phyloP scores from a whole-genome alignment of 108 stramenopile species.

The Discostella pseudostelligera region DNA sequence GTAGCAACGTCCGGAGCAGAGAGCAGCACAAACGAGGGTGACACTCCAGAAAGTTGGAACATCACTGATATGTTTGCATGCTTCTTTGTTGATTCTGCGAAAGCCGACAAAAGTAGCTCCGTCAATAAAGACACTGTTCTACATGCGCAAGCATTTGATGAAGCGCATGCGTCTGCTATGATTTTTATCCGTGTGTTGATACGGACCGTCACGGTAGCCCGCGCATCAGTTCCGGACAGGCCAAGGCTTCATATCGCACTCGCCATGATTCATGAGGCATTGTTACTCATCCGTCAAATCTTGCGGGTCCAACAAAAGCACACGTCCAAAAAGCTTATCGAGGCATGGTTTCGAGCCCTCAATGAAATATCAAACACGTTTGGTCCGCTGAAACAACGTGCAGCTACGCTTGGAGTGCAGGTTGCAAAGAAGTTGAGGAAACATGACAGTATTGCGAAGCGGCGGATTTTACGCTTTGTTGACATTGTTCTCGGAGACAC shows the following conservation, averaged over 20 bases:
- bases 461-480: slow-evolving; percentile 62
- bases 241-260: slow-evolving; percentile 67
- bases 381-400: slow-evolving; percentile 73
- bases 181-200: slow-evolving; percentile 46
- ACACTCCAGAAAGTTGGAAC: slow-evolving; percentile 14
- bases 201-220: slow-evolving; percentile 66
- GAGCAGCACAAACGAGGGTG: background rate
- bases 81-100: slow-evolving; percentile 20
- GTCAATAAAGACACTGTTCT: slow-evolving; percentile 9
- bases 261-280: slow-evolving; percentile 66
- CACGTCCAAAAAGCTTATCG: slow-evolving; percentile 50
- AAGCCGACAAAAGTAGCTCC: background rate
- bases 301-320: slow-evolving; percentile 74
- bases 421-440: slow-evolving; percentile 71
- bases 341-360: slow-evolving; percentile 68
- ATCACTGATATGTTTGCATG: slow-evolving; percentile 34
- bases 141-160: slow-evolving; percentile 32
- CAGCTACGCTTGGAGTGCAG: slow-evolving; percentile 62
- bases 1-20: background rate
- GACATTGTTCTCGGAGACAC: slow-evolving; percentile 75
- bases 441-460: slow-evolving; percentile 74
- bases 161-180: slow-evolving; percentile 35
- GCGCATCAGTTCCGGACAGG: slow-evolving; percentile 63
- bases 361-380: slow-evolving; percentile 65
- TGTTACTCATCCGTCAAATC: slow-evolving; percentile 66